Conservation (phyloP, 2,329 filamentous ascomycete species). For the Stachybotrys echinatus region DNA sequence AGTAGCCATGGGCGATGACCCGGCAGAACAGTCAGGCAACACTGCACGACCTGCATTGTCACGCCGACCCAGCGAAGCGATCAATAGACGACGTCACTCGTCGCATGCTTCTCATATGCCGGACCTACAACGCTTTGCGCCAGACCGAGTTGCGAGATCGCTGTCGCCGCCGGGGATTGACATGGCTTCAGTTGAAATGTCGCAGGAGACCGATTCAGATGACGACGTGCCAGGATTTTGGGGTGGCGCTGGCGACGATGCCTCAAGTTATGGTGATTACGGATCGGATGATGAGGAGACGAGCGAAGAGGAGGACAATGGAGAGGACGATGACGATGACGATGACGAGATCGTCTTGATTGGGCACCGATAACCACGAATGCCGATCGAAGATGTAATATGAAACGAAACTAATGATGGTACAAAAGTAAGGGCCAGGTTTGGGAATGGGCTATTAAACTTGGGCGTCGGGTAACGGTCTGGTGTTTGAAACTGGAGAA, state of each 20-base stretch:
- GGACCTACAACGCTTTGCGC: conserved; percentile 23
- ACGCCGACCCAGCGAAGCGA: background rate
- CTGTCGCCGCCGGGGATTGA: conserved; percentile 32
- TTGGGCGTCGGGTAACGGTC: no score
- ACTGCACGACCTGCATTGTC: background rate
- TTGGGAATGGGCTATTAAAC: background rate
- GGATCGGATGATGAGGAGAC: conserved; percentile 35
- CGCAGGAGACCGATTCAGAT: conserved; percentile 31
- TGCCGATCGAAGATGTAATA: background rate
- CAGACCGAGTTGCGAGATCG: conserved; percentile 39
- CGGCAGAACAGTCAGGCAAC: conserved; percentile 5
- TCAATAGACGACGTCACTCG: conserved; percentile 32
- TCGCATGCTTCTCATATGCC: conserved; percentile 21
- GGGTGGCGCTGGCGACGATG: conserved; percentile 17
- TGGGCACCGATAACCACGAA: conserved; percentile 36
- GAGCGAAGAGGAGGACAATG: conserved; percentile 38
- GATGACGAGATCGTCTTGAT: conserved; percentile 45
- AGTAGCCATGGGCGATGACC: conserved; percentile 3
- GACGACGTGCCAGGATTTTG: conserved; percentile 12
- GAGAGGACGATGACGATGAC: conserved; percentile 46
- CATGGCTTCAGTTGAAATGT: conserved; percentile 15
- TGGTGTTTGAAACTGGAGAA: no score
- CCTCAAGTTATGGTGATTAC: conserved; percentile 30
- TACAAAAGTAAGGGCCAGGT: background rate
- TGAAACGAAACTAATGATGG: background rate